Evolutionary conservation across 805 yeast species (phyloP), one percentile per base, ranked within the genome.

Genomic region (Wickerhamomyces sydowiorum): DNA sequence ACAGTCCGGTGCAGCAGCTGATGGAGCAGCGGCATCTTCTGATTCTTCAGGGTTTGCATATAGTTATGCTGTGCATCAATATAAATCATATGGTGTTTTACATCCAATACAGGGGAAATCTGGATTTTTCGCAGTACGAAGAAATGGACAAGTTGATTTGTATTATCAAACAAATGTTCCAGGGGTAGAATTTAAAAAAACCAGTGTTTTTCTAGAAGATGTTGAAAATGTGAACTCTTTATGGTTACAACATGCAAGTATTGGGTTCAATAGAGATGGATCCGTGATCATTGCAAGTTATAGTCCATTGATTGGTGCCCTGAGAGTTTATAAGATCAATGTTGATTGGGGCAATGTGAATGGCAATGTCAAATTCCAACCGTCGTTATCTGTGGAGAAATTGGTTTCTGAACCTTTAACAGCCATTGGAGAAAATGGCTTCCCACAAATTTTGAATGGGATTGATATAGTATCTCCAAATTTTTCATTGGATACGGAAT

Each of bases 71-170:
- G 79, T 82, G 1, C 71, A 69, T 37, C 87, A 79, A 54, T 73
- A 73, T 45, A 75, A 72, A 51, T 70, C 86, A 1, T 65, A 66
- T 42, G 86, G 87, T 6, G 73, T 80, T 1, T 64, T 77, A 50
- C 93, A 86, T 59, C 93, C 95, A 4, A 62, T 78, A 20, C 59
- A 73, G 14, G 70, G 82, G 4, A 82, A 82, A 48, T 83, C 83
- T 44, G 93, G 90, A 2, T 78, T 88, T 51, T 61, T 86, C 20
- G 79, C 78, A 1, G 64, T 86, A 31, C 69, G 91, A 35, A 68
- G 72, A 42, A 76, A 78, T 49, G 95, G 93, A 1, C 66, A 69
- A 42, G 60, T 81, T 32, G 65, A 72, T 20, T 59, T 82, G 23
- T 79, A 80, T 66, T 82, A 75, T 54, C 91, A 82, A 56, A 42